Percentiles rank a stretch among this genome's conserved stretches.
These are phyloP conservation scores for Phaeosphaeria sp. DNA, from an alignment of 2,329 filamentous ascomycete species.

Conservation along the genomic window DNA sequence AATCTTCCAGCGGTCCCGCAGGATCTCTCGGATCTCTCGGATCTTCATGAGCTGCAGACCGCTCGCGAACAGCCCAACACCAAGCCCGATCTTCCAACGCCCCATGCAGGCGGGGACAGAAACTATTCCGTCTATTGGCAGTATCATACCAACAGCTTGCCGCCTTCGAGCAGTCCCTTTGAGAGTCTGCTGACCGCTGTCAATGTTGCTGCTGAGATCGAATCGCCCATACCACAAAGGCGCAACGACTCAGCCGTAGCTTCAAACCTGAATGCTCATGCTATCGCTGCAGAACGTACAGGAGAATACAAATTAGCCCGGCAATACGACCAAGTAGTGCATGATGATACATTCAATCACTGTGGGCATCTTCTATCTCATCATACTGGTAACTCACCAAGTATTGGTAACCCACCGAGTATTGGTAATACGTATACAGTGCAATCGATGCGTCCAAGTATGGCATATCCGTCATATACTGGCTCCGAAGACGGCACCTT, in stretches of 20 bases:
- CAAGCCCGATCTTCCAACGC: not conserved
- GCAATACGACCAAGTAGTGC: conserved; percentile 1
- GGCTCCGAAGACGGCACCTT: not conserved
- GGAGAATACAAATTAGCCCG: conserved; percentile 9
- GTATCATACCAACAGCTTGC: conserved; percentile 9
- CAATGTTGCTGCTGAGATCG: conserved; percentile 30
- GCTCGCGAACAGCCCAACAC: not conserved
- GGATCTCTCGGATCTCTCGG: not conserved
- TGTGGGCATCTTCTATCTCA: too few relatives aligned
- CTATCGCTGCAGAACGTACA: conserved; percentile 17
- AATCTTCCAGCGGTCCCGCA: not conserved
- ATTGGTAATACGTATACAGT: not conserved
- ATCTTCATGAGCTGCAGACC: not conserved
- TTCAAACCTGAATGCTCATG: conserved; percentile 28
- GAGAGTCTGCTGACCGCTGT: conserved; percentile 33
- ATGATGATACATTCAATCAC: not conserved
- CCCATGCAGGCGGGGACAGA: not conserved
- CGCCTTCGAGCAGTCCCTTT: conserved; percentile 17
- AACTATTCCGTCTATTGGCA: not conserved
- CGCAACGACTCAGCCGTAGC: conserved; percentile 32
- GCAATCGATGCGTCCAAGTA: not conserved
- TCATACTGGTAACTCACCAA: not conserved
- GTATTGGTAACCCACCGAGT: not conserved
- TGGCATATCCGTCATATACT: not conserved
- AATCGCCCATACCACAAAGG: conserved; percentile 29